Evolutionary conservation across 352 stramenopile species (phyloP).

Genomic region (Phytopythium kandeliae): DNA sequence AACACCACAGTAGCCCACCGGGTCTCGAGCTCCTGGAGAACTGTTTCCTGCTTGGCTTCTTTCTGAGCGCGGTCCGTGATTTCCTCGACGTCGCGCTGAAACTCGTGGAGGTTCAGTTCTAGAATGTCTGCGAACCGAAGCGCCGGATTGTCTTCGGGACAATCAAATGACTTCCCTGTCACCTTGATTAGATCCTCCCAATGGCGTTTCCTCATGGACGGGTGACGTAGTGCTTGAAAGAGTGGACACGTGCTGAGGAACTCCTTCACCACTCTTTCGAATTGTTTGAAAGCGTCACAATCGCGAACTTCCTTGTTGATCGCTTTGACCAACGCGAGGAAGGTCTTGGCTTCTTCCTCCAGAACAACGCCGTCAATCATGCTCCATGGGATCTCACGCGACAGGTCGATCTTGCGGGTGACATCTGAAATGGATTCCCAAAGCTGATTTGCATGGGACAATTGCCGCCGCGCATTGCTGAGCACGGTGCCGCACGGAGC

Average conservation of each 20-base stretch:
- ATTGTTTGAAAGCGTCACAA: slow-evolving; percentile 89
- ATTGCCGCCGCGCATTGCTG: slow-evolving; percentile 61
- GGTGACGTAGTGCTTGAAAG: slow-evolving; percentile 72
- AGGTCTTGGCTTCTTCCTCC: slow-evolving; percentile 91
- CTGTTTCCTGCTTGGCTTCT: slow-evolving; percentile 87
- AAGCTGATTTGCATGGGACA: slow-evolving; percentile 74
- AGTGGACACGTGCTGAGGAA: slow-evolving; percentile 76
- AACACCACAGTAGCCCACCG: slow-evolving; percentile 72
- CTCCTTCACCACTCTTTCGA: slow-evolving; percentile 67
- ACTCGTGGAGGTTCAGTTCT: slow-evolving; percentile 73
- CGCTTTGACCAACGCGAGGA: slow-evolving; percentile 85
- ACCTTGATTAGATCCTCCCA: slow-evolving; percentile 65
- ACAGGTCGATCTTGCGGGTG: slow-evolving; percentile 85
- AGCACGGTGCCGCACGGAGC: slow-evolving; percentile 73
- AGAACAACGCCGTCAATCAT: slow-evolving; percentile 89
- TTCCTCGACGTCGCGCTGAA: slow-evolving; percentile 84
- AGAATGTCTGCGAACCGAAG: slow-evolving; percentile 82
- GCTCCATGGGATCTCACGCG: slow-evolving; percentile 87
- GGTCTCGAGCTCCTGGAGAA: slow-evolving; percentile 73
- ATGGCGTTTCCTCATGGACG: slow-evolving; percentile 66
- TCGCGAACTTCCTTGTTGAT: slow-evolving; percentile 87
- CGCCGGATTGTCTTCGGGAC: slow-evolving; percentile 54
- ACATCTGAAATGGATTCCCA: slow-evolving; percentile 87
- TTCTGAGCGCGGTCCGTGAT: slow-evolving; percentile 89
- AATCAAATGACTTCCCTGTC: slow-evolving; percentile 52